Percentiles rank a stretch among this genome's conserved stretches.
phyloP scores from a whole-genome alignment of 768 basidiomycete genomes.

The Epithele typhae region DNA sequence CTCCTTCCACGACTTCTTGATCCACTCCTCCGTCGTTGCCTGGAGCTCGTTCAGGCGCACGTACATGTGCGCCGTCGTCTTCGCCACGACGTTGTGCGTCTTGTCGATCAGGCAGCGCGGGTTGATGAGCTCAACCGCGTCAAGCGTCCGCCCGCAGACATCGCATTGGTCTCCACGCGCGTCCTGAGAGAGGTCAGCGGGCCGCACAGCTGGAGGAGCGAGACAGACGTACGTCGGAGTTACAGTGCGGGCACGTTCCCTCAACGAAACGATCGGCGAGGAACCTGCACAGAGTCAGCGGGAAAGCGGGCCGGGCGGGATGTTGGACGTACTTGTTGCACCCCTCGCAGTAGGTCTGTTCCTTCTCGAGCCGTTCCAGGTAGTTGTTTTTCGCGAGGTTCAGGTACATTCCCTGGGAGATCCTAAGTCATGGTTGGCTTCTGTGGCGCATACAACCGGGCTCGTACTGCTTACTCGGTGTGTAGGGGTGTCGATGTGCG shows the following conservation, averaged over 20 bases:
- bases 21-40: constrained; percentile 81
- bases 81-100: constrained; percentile 70
- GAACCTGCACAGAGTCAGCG: constrained; percentile 48
- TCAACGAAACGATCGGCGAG: constrained; percentile 97
- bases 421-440: constrained; percentile 40
- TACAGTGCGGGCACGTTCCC: constrained; percentile 95
- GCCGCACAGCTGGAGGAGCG: background rate
- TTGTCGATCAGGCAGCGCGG: constrained; percentile 91
- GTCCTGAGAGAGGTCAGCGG: constrained; percentile 45
- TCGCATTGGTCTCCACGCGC: constrained; percentile 99
- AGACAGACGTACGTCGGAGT: constrained; percentile 57
- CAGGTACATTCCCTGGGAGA: constrained; percentile 85
- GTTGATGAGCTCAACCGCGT: constrained; percentile 89
- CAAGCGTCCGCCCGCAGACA: constrained; percentile 84
- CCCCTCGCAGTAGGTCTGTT: constrained; percentile 93
- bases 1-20: constrained; percentile 67
- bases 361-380: constrained; percentile 79
- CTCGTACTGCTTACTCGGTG: constrained; percentile 55
- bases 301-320: too few species aligned
- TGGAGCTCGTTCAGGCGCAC: constrained; percentile 82
- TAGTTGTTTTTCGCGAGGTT: constrained; percentile 76
- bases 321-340: constrained; percentile 62
- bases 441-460: too few species aligned
- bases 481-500: constrained; percentile 89
- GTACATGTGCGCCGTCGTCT: constrained; percentile 88